These are phyloP conservation scores for Sarocladium strictum DNA, from an alignment of 2,329 filamentous ascomycete species.

Conservation along the genomic window DNA sequence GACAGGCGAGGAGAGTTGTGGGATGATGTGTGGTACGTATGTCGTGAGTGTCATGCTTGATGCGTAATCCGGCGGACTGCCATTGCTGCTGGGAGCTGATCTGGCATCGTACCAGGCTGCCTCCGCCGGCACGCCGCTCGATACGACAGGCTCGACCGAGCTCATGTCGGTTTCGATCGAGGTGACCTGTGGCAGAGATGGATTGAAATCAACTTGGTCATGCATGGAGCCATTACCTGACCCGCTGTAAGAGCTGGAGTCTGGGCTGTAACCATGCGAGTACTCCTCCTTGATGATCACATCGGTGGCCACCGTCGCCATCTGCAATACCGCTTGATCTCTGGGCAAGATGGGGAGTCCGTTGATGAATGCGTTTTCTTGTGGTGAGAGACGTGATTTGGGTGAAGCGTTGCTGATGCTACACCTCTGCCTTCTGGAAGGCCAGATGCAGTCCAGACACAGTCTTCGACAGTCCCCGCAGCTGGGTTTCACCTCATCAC, in stretches of 20 bases:
- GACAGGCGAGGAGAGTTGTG: slow-evolving; percentile 21
- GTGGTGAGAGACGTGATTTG: neutral
- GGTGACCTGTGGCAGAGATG: neutral
- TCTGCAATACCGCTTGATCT: neutral
- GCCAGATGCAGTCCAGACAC: slow-evolving; percentile 28
- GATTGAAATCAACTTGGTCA: neutral
- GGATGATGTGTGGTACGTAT: slow-evolving; percentile 23
- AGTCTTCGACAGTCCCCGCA: slow-evolving; percentile 32
- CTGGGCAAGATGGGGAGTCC: neutral
- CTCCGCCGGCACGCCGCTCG: neutral
- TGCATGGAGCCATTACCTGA: slow-evolving; percentile 11
- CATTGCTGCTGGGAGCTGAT: slow-evolving; percentile 18
- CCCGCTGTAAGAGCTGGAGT: slow-evolving; percentile 13
- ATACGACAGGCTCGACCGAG: neutral
- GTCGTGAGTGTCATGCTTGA: slow-evolving; percentile 19
- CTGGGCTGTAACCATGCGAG: slow-evolving; percentile 18
- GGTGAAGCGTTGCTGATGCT: neutral
- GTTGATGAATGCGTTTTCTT: neutral
- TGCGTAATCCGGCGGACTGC: slow-evolving; percentile 17
- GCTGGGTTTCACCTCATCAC: slow-evolving; percentile 37
- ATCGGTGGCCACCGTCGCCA: neutral
- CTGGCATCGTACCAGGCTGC: slow-evolving; percentile 19
- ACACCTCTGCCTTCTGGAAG: slow-evolving; percentile 7
- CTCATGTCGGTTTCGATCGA: neutral
- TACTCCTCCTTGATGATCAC: slow-evolving; percentile 9